phyloP scores from a whole-genome alignment of 441 rosid genomes.

The Populus hybrid region DNA sequence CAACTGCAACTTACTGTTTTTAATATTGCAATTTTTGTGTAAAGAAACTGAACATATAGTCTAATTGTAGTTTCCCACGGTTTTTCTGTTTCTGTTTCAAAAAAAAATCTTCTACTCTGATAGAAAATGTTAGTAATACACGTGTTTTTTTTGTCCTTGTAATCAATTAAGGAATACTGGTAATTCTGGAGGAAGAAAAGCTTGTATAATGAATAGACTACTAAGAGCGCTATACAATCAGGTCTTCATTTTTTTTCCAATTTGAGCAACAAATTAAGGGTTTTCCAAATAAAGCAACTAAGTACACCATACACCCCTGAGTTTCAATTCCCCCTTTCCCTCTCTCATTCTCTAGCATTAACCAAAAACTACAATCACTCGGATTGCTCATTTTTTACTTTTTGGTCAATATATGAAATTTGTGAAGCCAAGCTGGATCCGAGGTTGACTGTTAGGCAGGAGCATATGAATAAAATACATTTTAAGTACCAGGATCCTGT shows the following conservation, averaged over 20 bases:
- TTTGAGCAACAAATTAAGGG: background rate
- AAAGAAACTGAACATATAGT: background rate
- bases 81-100: background rate
- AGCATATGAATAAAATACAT: no score
- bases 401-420: background rate
- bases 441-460: no score
- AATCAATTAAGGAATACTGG: background rate
- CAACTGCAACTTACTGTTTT: background rate
- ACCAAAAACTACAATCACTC: background rate
- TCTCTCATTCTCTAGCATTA: no score
- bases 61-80: background rate
- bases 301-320: no score
- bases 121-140: background rate
- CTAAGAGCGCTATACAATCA: background rate
- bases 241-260: background rate
- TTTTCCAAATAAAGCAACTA: background rate
- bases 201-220: background rate
- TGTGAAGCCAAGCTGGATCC: background rate
- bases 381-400: no score
- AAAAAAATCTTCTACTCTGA: background rate
- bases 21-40: background rate
- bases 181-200: background rate
- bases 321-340: no score
- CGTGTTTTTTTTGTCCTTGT: background rate
- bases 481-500: no score